phyloP scores from a whole-genome alignment of 2,329 filamentous ascomycete species.

The Fusarium sp. region DNA sequence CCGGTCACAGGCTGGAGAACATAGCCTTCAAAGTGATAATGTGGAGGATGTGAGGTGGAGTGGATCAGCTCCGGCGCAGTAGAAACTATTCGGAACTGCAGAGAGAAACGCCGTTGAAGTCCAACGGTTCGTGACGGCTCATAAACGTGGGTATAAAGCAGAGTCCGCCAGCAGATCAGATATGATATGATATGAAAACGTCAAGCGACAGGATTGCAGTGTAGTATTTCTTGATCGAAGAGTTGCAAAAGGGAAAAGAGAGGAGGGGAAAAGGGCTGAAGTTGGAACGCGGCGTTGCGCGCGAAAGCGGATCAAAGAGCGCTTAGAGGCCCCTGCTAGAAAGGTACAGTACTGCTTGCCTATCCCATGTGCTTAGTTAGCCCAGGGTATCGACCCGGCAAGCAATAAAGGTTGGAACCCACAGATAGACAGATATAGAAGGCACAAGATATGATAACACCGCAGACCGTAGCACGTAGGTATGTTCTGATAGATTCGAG shows the following conservation, averaged over 20 bases:
- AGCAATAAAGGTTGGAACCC: conserved; percentile 26
- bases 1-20: conserved; percentile 48
- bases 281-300: conserved; percentile 42
- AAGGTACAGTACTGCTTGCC: conserved; percentile 18
- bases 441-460: conserved; percentile 10
- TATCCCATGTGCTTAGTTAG: conserved; percentile 21
- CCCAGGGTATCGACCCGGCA: conserved; percentile 20
- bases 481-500: conserved; percentile 12
- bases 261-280: conserved; percentile 44
- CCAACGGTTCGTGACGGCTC: conserved; percentile 14
- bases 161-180: conserved; percentile 3
- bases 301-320: conserved; percentile 43
- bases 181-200: conserved; percentile 12
- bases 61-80: conserved; percentile 29
- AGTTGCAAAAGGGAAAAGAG: conserved; percentile 32
- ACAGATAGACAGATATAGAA: conserved; percentile 19
- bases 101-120: conserved; percentile 29
- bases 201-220: conserved; percentile 14
- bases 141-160: not conserved
- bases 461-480: conserved; percentile 34
- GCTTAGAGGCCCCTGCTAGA: conserved; percentile 43
- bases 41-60: conserved; percentile 33
- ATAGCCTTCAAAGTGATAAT: conserved; percentile 45
- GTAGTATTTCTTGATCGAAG: conserved; percentile 31
- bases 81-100: conserved; percentile 28